Base-by-base conservation (phyloP, 345 rosid species). In the Fremontodendron californicum region DNA sequence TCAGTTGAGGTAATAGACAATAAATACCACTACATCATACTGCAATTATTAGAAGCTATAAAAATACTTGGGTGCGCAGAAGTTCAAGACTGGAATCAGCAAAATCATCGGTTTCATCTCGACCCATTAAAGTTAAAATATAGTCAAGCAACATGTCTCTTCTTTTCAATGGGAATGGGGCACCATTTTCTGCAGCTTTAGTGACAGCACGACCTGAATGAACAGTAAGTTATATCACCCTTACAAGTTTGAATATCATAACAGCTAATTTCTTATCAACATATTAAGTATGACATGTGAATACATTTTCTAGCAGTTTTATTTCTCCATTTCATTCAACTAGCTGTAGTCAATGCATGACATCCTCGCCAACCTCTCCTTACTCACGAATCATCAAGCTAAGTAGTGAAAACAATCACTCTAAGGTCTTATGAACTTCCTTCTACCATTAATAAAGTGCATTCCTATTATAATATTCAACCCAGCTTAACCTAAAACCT, bases 111-210 rank as follows among this genome's bases (percentile, higher is more conserved):
- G 79, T 87, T 63, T 91, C 92, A 81, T 95, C 98, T 77, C 91
- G 83, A 61, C 99, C 99, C 99, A 95, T 95, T 83, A 95, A 85
- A 76, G 99, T 95, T 83, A 95, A 81, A 79, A 91, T 88, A 83
- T 88, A 95, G 80, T 95, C 99, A 75, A 95, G 97, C 82, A 95
- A 75, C 79, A 73, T 83, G 78, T 95, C 99, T 83, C 99, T 89
- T 84, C 83, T 90, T 86, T 95, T 90, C 77, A 95, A 77, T 19
- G 98, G 99, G 82, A 95, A 95, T 74, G 88, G 82, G 71, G 92
- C 88, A 63, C 98, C 99, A 82, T 81, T 90, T 88, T 93, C 96
- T 5, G 98, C 87, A 73, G 98, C 98, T 86, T 89, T 93, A 78
- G 90, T 92, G 81, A 95, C 98, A 80, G 98, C 99, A 76, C 86